A percentile compares a stretch with the other conserved stretches of the same genome.
Conservation (phyloP, 345 rosid species). For the Salix arbutifolia region DNA sequence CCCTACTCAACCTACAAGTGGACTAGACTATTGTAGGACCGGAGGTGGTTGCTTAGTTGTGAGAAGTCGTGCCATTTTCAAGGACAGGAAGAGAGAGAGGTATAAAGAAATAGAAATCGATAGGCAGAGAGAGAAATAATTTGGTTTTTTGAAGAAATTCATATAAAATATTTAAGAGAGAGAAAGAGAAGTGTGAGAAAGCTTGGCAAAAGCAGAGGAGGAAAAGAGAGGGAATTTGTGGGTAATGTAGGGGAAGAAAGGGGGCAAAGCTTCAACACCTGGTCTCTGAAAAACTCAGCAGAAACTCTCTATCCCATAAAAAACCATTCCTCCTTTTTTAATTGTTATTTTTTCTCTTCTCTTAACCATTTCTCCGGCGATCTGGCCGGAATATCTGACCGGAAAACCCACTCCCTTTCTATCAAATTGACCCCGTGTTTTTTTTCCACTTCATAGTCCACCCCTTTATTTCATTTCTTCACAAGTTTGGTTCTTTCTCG, state of each 20-base stretch:
- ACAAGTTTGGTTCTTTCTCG: neutral
- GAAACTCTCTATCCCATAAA: neutral
- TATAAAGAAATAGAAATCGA: neutral
- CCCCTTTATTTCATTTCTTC: neutral
- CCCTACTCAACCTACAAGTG: neutral
- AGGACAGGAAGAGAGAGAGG: neutral
- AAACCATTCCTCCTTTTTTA: neutral
- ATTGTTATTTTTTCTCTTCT: neutral
- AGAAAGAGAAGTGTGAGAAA: neutral
- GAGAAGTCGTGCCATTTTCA: neutral
- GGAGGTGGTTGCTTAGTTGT: neutral
- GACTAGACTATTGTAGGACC: too few relatives aligned
- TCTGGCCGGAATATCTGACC: conserved; percentile 14
- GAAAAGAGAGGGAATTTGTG: conserved; percentile 20
- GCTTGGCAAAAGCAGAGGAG: neutral
- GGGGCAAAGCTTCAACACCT: conserved; percentile 39
- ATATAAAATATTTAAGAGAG: neutral
- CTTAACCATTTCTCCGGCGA: neutral
- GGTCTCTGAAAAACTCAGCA: conserved; percentile 13
- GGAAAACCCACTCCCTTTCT: neutral
- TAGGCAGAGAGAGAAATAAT: neutral
- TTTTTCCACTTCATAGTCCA: too few relatives aligned
- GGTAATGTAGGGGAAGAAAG: conserved; percentile 40
- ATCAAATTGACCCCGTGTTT: neutral
- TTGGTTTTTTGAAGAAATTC: neutral